Evolutionary conservation across 192 early-diverging fungal genomes (phyloP).

Genomic region (Coemansia sp.): DNA sequence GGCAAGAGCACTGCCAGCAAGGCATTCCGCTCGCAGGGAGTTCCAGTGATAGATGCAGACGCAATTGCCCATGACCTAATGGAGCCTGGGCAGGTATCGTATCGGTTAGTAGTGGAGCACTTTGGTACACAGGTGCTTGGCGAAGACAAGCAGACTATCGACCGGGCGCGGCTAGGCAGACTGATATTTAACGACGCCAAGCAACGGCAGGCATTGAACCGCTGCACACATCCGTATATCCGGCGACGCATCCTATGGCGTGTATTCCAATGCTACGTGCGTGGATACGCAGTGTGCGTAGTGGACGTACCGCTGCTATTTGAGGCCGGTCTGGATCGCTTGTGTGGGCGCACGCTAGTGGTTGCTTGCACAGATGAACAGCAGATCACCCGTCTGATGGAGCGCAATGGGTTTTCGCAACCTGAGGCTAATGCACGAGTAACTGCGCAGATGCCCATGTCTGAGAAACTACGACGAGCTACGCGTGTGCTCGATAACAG

Average conservation of each 20-base stretch:
- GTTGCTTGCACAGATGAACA: slow-evolving; percentile 69
- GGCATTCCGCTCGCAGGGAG: slow-evolving; percentile 54
- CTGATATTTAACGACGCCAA: slow-evolving; percentile 76
- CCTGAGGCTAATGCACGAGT: slow-evolving; percentile 71
- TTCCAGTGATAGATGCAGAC: slow-evolving; percentile 92
- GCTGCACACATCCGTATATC: slow-evolving; percentile 85
- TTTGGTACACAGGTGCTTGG: slow-evolving; percentile 74
- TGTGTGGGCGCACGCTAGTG: slow-evolving; percentile 72
- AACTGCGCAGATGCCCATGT: slow-evolving; percentile 78
- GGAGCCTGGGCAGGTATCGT: slow-evolving; percentile 69
- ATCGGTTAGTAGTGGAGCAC: slow-evolving; percentile 66
- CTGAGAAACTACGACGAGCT: slow-evolving; percentile 73
- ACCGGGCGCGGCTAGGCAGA: slow-evolving; percentile 73
- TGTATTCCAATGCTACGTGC: slow-evolving; percentile 67
- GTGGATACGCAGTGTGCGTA: slow-evolving; percentile 67
- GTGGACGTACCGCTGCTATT: slow-evolving; percentile 93
- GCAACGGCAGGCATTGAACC: slow-evolving; percentile 74
- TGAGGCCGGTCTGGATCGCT: slow-evolving; percentile 75
- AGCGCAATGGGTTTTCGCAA: slow-evolving; percentile 61
- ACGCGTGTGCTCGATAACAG: slow-evolving; percentile 87
- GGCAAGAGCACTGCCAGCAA: slow-evolving; percentile 86
- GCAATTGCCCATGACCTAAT: slow-evolving; percentile 85
- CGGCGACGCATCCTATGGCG: slow-evolving; percentile 75
- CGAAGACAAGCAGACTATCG: slow-evolving; percentile 54
- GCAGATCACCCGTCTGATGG: slow-evolving; percentile 74